Conservation (phyloP, 306 rosid species). For the Lagenaria siceraria region DNA sequence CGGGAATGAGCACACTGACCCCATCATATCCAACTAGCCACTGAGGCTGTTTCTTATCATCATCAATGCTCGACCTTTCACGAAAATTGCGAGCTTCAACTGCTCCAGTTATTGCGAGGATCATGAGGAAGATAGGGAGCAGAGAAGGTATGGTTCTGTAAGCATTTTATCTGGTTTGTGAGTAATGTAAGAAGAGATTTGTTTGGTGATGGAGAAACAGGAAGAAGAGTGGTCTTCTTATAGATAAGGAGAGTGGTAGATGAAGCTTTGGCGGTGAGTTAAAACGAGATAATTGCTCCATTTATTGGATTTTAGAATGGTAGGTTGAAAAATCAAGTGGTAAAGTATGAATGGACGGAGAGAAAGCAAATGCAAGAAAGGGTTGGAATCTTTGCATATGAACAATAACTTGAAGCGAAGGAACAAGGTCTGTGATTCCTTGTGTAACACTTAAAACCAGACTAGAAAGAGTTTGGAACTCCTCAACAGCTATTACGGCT, state of each 20-base stretch:
- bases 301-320: background rate
- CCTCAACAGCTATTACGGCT: background rate
- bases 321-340: background rate
- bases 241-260: conserved; percentile 16
- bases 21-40: conserved; percentile 33
- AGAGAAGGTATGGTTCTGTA: conserved; percentile 14
- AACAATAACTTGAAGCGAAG: background rate
- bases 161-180: conserved; percentile 10
- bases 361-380: background rate
- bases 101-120: conserved; percentile 27
- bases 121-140: conserved; percentile 21
- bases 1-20: conserved; percentile 36
- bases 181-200: background rate
- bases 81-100: conserved; percentile 25
- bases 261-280: background rate
- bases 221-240: background rate
- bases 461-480: background rate
- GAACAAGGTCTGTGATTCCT: background rate
- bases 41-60: conserved; percentile 45
- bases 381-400: background rate
- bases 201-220: conserved; percentile 26
- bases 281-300: background rate
- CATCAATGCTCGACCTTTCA: background rate
- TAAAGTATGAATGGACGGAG: background rate
- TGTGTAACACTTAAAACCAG: background rate